Percentiles rank a stretch among this genome's conserved stretches.
Evolutionary conservation across 1,284 basidiomycete genomes (phyloP).

Genomic region (Leccinum griseonigrum): DNA sequence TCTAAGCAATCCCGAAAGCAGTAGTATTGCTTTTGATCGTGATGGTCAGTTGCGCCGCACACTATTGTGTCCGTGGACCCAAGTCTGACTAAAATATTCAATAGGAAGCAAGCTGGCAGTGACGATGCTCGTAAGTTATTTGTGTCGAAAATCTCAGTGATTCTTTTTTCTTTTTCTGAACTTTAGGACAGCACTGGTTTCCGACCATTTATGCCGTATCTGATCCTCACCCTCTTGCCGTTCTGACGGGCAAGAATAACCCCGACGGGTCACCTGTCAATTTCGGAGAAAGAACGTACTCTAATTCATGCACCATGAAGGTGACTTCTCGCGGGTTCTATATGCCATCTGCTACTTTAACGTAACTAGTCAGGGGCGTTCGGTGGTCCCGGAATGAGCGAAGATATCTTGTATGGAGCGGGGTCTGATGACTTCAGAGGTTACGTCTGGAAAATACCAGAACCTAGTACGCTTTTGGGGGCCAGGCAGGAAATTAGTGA

Average conservation of each 20-base stretch:
- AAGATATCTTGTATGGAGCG: constrained; percentile 59
- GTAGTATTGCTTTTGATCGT: constrained; percentile 63
- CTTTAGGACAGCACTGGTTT: constrained; percentile 48
- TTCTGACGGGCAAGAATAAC: constrained; percentile 54
- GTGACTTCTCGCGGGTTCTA: constrained; percentile 31
- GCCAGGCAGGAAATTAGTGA: constrained; percentile 41
- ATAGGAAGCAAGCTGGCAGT: constrained; percentile 60
- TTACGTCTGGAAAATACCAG: constrained; percentile 77
- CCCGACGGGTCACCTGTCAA: constrained; percentile 51
- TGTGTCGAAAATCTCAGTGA: not conserved
- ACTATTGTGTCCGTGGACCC: constrained; percentile 9
- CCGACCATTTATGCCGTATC: constrained; percentile 68
- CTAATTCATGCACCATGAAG: constrained; percentile 78
- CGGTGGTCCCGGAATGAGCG: constrained; percentile 52
- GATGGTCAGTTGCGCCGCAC: constrained; percentile 44
- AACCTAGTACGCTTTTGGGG: constrained; percentile 40
- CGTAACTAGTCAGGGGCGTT: constrained; percentile 67
- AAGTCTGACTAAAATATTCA: constrained; percentile 1
- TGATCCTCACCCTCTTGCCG: constrained; percentile 66
- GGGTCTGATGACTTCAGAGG: constrained; percentile 81
- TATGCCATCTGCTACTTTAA: constrained; percentile 4
- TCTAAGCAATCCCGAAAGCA: constrained; percentile 59
- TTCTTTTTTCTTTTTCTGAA: constrained; percentile 1
- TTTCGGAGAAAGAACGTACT: constrained; percentile 51
- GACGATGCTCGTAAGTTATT: constrained; percentile 54